Percentiles rank a stretch among this genome's conserved stretches.
phyloP scores from a whole-genome alignment of 345 rosid genomes.

The Camelina hispida region DNA sequence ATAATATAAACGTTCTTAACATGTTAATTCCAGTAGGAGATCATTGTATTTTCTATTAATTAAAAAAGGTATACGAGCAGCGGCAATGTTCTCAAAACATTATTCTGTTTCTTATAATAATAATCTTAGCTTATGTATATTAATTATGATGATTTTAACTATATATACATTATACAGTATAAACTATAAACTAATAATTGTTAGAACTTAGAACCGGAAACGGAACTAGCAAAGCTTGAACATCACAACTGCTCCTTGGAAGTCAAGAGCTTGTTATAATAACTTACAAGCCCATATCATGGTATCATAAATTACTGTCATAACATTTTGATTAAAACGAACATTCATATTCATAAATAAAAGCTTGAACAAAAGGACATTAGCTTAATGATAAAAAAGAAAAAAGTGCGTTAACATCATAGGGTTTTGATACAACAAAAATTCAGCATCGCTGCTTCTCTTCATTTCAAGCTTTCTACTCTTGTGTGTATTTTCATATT shows the following conservation, averaged over 20 bases:
- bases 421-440: slow-evolving; percentile 12
- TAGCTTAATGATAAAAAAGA: not conserved
- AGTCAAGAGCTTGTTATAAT: not conserved
- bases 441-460: slow-evolving; percentile 4
- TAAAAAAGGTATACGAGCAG: too few relatives aligned
- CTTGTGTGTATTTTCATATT: not conserved
- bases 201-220: too few relatives aligned
- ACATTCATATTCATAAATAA: not conserved
- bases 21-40: too few relatives aligned
- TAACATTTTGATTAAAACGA: not conserved
- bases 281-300: not conserved
- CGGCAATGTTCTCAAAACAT: too few relatives aligned
- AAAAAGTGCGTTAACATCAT: not conserved
- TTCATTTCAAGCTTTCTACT: slow-evolving; percentile 23
- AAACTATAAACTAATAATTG: too few relatives aligned
- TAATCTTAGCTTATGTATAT: too few relatives aligned
- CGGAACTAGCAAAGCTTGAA: too few relatives aligned
- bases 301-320: not conserved
- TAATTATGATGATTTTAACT: too few relatives aligned
- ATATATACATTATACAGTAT: too few relatives aligned
- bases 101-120: too few relatives aligned
- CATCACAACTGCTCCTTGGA: not conserved
- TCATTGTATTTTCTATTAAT: too few relatives aligned
- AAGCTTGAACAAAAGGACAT: not conserved
- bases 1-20: too few relatives aligned